These are phyloP conservation scores for Botryotinia globosa DNA, from an alignment of 2,329 filamentous ascomycete genomes.

Conservation along the genomic window DNA sequence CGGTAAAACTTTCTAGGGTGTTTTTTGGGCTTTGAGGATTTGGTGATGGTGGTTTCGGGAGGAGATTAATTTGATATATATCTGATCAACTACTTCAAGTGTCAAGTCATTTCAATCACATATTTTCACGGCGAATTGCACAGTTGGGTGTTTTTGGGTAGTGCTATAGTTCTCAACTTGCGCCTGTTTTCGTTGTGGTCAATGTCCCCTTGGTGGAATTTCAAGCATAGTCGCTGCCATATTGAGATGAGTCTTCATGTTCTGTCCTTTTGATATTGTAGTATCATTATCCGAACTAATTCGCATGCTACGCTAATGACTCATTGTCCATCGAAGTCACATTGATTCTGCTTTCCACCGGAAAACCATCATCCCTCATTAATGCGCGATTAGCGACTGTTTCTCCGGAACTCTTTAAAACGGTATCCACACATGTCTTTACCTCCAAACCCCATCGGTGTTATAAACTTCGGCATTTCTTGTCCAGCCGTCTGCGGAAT, in stretches of 20 bases:
- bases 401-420: neutral
- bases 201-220: neutral
- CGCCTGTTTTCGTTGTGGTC: neutral
- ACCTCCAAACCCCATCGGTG: neutral
- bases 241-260: neutral
- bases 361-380: too few species aligned
- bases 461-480: neutral
- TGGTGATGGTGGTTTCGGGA: neutral
- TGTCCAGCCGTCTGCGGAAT: neutral
- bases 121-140: rapidly evolving
- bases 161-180: neutral
- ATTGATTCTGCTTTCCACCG: neutral
- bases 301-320: neutral
- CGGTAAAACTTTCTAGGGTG: conserved; percentile 16
- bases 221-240: neutral
- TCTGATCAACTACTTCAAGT: neutral
- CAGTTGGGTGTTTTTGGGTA: too few species aligned
- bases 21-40: conserved; percentile 10
- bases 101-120: neutral
- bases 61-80: neutral
- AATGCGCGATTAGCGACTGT: too few species aligned
- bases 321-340: neutral
- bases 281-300: neutral
- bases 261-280: neutral
- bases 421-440: neutral